phyloP scores from a whole-genome alignment of 2,329 filamentous ascomycete genomes.

The Aspergillus japonicus region DNA sequence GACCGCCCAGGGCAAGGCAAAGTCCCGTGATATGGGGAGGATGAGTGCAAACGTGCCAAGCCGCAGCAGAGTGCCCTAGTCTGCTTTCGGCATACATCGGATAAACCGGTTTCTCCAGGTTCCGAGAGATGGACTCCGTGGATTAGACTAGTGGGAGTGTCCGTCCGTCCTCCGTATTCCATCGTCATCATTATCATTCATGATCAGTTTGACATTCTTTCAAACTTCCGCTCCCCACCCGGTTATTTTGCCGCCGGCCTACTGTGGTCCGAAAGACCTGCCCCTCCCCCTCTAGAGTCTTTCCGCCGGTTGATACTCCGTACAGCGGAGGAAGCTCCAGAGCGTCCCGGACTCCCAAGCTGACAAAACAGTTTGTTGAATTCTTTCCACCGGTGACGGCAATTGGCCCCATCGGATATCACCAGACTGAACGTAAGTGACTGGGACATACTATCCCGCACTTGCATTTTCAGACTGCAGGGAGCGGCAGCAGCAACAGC shows the following conservation, averaged over 20 bases:
- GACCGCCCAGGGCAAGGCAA: conserved; percentile 33
- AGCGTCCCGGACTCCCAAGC: conserved; percentile 13
- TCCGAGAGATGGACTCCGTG: conserved; percentile 13
- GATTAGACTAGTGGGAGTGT: background rate
- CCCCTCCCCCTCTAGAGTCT: conserved; percentile 3
- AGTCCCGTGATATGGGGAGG: conserved; percentile 31
- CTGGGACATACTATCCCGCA: background rate
- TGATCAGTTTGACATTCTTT: conserved; percentile 1
- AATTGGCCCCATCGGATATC: conserved; percentile 1
- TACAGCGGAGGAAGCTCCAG: conserved; percentile 7
- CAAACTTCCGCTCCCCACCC: conserved; percentile 19
- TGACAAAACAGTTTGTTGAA: conserved; percentile 18
- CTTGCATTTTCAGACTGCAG: background rate
- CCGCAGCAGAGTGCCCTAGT: conserved; percentile 13
- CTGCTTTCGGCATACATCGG: conserved; percentile 8
- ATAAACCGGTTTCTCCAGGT: conserved; percentile 15
- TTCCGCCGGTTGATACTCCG: background rate
- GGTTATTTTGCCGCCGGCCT: conserved; percentile 27
- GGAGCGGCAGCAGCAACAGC: background rate
- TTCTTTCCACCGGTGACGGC: conserved; percentile 15
- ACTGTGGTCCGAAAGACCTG: conserved; percentile 30
- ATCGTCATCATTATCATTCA: conserved; percentile 4
- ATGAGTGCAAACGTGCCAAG: background rate
- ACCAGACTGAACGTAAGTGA: background rate
- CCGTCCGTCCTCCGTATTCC: background rate